phyloP scores from a whole-genome alignment of 257 asterid species.

The Handroanthus guayacan region DNA sequence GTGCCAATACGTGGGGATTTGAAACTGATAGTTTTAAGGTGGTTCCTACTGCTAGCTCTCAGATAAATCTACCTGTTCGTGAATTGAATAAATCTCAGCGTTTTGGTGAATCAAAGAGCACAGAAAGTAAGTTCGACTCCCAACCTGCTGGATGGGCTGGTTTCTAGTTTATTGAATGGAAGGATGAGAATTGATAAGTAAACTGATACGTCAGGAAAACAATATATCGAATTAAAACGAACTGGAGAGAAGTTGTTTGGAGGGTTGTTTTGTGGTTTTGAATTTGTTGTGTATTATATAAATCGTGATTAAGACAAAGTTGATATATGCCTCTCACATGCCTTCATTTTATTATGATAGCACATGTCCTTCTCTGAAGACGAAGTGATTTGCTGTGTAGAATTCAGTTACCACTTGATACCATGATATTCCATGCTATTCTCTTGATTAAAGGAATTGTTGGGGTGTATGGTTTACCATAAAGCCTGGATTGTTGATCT shows the following conservation, averaged over 20 bases:
- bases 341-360: conserved; percentile 2
- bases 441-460: background rate
- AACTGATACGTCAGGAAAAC: background rate
- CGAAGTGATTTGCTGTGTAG: conserved; percentile 10
- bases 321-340: conserved; percentile 23
- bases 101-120: conserved; percentile 55
- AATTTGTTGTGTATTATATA: conserved; percentile 43
- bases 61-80: conserved; percentile 43
- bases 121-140: conserved; percentile 57
- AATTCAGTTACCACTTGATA: background rate
- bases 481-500: background rate
- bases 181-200: background rate
- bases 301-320: background rate
- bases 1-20: conserved; percentile 73
- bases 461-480: background rate
- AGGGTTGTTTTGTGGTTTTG: conserved; percentile 34
- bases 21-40: conserved; percentile 81
- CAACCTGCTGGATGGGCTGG: conserved; percentile 99
- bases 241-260: background rate
- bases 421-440: background rate
- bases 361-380: background rate
- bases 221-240: conserved; percentile 10
- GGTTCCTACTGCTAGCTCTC: conserved; percentile 61
- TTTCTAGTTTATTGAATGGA: conserved; percentile 42
- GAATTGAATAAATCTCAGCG: conserved; percentile 58